Base-by-base conservation (phyloP, 83 land plant species). In the Thuja plicata region DNA sequence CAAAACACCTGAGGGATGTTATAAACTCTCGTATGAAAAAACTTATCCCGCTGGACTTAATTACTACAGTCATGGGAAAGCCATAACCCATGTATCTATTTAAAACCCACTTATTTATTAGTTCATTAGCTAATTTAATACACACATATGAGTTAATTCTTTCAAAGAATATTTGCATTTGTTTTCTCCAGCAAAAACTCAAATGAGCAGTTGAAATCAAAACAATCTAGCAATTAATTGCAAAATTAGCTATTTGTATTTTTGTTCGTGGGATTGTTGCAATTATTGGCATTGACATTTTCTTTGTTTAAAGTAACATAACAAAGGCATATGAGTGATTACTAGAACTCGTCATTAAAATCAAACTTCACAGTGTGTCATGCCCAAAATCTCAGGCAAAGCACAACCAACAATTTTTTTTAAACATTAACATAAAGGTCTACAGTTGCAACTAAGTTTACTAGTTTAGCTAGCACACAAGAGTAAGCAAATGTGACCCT, bases 1-100 rank as follows among this genome's bases (percentile, higher is more conserved):
- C 91, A 97, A 97, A 92, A 97, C 98, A 30, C 98, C 99, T 57
- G 98, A 97, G 78, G 99, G 99, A 1, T 92, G 98, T 7, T 97
- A 97, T 86, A 97, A 95, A 92, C 94, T 97, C 35, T 97, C 93
- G 55, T 94, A 93, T 66, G 99, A 97, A 91, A 97, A 97, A 90
- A 94, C 97, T 5, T 96, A 96, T 86, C 97, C 95, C 4, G 84
- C 96, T 8, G 95, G 95, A 35, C 91, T 94, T 74, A 95, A 95
- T 45, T 98, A 96, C 71, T 97, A 93, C 88, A 87, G 92, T n/a
- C 95, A 95, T 71, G 98, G 96, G 55, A 97, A 96, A 85, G 91
- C 93, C 46, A 94, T 95, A 71, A 91, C 99, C 37, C 99, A 97
- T 94, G 99, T 92, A 16, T 4, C 19, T 6, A 21, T 40, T 43